These are phyloP conservation scores for Meyerozyma guilliermondii DNA, from an alignment of 1,139 yeast species.

Conservation along the genomic window DNA sequence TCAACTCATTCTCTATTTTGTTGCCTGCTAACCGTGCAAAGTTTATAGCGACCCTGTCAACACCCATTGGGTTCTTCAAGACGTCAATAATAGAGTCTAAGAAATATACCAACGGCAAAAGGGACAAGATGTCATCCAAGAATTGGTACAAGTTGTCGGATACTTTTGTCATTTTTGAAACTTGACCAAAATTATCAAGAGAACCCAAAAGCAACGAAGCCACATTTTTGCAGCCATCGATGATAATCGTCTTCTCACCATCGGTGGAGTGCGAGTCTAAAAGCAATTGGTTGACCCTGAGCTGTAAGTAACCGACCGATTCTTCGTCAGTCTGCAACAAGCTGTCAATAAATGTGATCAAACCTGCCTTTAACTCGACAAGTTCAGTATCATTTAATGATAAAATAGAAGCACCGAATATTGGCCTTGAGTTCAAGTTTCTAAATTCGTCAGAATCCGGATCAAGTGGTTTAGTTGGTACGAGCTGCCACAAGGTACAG, in stretches of 20 bases:
- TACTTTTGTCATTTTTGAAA: conserved; percentile 14
- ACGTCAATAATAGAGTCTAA: conserved; percentile 60
- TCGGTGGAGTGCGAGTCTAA: conserved; percentile 40
- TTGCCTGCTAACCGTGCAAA: conserved; percentile 56
- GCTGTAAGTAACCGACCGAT: conserved; percentile 40
- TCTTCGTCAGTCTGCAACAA: conserved; percentile 40
- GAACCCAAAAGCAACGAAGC: conserved; percentile 33
- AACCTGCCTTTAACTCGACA: conserved; percentile 41
- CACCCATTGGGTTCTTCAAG: conserved; percentile 40
- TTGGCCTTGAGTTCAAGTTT: conserved; percentile 46
- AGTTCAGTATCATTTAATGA: conserved; percentile 49
- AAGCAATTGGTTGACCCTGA: conserved; percentile 55
- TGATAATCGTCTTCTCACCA: conserved; percentile 23
- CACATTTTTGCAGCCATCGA: conserved; percentile 40
- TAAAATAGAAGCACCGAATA: conserved; percentile 59
- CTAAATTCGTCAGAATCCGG: conserved; percentile 33
- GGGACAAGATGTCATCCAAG: conserved; percentile 56
- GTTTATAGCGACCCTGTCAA: conserved; percentile 43
- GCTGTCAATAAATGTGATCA: conserved; percentile 50
- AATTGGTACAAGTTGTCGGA: conserved; percentile 35
- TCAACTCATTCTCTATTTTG: conserved; percentile 65
- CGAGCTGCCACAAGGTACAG: conserved; percentile 47
- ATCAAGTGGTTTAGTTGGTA: conserved; percentile 41
- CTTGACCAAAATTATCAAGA: conserved; percentile 26
- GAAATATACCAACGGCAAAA: conserved; percentile 72